Conservation (phyloP, 306 rosid genomes). For the Vigna hirtella region DNA sequence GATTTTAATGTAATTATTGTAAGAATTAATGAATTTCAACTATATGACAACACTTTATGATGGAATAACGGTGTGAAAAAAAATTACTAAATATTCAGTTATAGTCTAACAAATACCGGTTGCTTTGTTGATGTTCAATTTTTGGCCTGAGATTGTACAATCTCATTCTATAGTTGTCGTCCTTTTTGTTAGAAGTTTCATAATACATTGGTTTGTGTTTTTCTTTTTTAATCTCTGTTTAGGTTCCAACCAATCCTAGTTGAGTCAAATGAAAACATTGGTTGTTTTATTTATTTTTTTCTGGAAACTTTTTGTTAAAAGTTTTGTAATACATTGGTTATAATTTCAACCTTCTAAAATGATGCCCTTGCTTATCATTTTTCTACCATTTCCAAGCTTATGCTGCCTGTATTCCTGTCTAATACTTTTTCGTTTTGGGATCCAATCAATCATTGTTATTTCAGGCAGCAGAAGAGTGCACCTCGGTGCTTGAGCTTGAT, state of each 20-base stretch:
- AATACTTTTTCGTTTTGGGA: neutral
- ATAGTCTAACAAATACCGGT: neutral
- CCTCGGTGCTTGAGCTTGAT: constrained; percentile 91
- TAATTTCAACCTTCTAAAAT: constrained; percentile 15
- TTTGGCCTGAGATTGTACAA: neutral
- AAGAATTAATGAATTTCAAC: neutral
- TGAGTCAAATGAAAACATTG: constrained; percentile 1
- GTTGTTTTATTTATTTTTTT: neutral
- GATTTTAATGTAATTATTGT: neutral
- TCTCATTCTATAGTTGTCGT: neutral
- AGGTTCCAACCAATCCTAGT: neutral
- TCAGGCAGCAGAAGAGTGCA: constrained; percentile 94
- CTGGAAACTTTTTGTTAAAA: no score
- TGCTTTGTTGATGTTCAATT: constrained; percentile 27
- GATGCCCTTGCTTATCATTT: neutral
- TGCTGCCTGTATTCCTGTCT: neutral
- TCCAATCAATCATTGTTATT: constrained; percentile 34
- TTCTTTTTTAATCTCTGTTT: neutral
- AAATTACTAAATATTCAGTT: neutral
- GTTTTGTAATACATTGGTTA: neutral
- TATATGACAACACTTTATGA: neutral
- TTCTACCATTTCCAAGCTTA: constrained; percentile 14
- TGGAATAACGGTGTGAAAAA: neutral
- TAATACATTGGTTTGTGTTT: neutral
- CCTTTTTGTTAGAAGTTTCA: constrained; percentile 4